Evolutionary conservation across 176 grass and related monocot species (phyloP).

Genomic region (Aegilops longissima): DNA sequence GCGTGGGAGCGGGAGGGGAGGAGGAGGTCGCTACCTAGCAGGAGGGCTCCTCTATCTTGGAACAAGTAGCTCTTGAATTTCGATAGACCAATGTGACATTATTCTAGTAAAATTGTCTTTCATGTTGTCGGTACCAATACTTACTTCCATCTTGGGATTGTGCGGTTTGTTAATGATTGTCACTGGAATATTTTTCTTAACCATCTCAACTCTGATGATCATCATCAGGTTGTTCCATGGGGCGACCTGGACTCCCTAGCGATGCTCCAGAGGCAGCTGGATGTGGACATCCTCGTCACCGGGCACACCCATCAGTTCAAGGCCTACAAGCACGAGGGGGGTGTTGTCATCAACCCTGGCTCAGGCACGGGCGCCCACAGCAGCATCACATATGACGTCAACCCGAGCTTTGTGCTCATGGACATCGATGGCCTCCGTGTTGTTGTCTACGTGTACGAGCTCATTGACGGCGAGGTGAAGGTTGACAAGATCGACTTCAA

Average conservation of each 20-base stretch:
- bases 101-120: not conserved
- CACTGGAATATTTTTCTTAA: not conserved
- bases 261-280: constrained; percentile 93
- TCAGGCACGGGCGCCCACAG: constrained; percentile 86
- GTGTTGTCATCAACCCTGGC: constrained; percentile 94
- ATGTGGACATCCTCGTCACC: constrained; percentile 96
- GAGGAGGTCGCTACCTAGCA: not conserved
- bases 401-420: constrained; percentile 97
- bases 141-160: not conserved
- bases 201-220: not conserved
- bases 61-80: not conserved
- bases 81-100: not conserved
- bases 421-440: constrained; percentile 95
- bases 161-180: not conserved
- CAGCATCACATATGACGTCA: constrained; percentile 95
- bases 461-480: constrained; percentile 98
- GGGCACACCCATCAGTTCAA: constrained; percentile 98
- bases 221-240: constrained; percentile 83
- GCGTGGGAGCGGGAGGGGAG: too few relatives aligned
- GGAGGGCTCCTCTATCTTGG: not conserved
- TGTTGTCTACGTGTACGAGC: constrained; percentile 93
- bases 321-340: constrained; percentile 96
- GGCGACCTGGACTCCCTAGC: constrained; percentile 93
- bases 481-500: constrained; percentile 99
- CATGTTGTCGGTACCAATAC: not conserved